Evolutionary conservation across 352 stramenopile species (phyloP), one percentile per base, ranked within the genome.

Genomic region (Globisporangium cystogenes): DNA sequence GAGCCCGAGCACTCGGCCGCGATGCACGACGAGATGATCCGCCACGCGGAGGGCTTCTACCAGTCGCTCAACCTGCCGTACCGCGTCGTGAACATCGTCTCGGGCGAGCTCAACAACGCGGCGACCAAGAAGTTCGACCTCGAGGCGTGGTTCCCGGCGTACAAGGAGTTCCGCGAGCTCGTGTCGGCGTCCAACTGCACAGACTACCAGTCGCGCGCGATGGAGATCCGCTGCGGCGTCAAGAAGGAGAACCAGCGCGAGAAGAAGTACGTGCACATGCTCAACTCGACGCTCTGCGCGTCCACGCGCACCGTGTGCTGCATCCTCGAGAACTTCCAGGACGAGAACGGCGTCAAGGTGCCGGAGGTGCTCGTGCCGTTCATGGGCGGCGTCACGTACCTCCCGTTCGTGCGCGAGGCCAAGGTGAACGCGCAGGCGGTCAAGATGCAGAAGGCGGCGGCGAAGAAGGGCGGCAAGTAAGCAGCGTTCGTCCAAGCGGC

Each of bases 111-210:
- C 21, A 99, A 99, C 82, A 98, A 99, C 72, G 97, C 97, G 18
- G 97, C 97, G 24, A 82, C 97, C 26, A 99, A 99, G 78, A 99
- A 99, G 90, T 99, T 98, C 65, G 97, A 99, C 76, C 75, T 99
- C 33, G 97, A 99, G 68, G 96, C 86, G 20, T 99, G 97, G 97
- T 99, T 99, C 78, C 97, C 97, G 24, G 97, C 94, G 45, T 99
- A 99, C 80, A 90, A 98, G 61, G 87, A 97, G 57, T 99, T 98
- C 74, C 92, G 97, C 51, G 97, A 99, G 74, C 78, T 99, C n/a
- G 97, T 99, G 51, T 99, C 92, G 47, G 98, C 95, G 72, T 99
- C 93, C 33, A 99, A 99, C 82, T 99, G 97, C 87, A 99, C 96
- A 23, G 97, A 99, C 81, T 95, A 89, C 74, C 97, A 99, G 79